phyloP scores from a whole-genome alignment of 768 basidiomycete species.

The Naematelia aurantialba region DNA sequence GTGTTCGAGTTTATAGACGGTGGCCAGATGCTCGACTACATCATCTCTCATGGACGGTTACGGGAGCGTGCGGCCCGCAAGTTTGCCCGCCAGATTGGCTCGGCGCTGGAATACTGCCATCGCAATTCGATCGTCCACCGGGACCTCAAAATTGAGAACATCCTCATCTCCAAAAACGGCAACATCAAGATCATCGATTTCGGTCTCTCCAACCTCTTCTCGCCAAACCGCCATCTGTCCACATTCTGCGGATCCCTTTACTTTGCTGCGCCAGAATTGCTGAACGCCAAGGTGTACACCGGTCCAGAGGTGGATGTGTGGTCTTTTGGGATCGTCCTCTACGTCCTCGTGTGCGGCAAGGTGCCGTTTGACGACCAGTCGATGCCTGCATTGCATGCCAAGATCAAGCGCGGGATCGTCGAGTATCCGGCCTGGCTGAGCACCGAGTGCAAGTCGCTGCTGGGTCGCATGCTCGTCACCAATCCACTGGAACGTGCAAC shows the following conservation, averaged over 20 bases:
- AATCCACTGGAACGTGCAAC: constrained; percentile 80
- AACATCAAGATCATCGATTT: constrained; percentile 99
- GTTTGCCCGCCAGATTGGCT: constrained; percentile 95
- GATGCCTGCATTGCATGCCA: constrained; percentile 98
- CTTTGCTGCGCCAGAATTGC: constrained; percentile 95
- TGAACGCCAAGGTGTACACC: constrained; percentile 93
- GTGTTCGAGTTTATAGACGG: constrained; percentile 98
- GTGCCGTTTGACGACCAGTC: constrained; percentile 99
- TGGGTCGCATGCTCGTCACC: constrained; percentile 94
- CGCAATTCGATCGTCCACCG: constrained; percentile 96
- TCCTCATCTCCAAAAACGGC: constrained; percentile 94
- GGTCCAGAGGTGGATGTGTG: constrained; percentile 98
- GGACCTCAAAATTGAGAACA: constrained; percentile 98
- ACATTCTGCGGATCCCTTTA: constrained; percentile 98
- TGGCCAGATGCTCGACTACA: constrained; percentile 99
- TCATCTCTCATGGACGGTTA: constrained; percentile 94
- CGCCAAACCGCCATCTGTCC: constrained; percentile 73
- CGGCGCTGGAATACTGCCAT: constrained; percentile 94
- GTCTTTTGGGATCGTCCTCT: constrained; percentile 98
- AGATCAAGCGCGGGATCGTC: constrained; percentile 94
- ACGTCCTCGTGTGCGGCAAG: constrained; percentile 96
- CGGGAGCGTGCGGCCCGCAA: constrained; percentile 93
- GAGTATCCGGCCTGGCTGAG: constrained; percentile 98
- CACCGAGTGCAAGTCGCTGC: constrained; percentile 87
- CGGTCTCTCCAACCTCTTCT: constrained; percentile 91